Conservation (phyloP, 345 rosid species). For the Lenwebbia sp. region DNA sequence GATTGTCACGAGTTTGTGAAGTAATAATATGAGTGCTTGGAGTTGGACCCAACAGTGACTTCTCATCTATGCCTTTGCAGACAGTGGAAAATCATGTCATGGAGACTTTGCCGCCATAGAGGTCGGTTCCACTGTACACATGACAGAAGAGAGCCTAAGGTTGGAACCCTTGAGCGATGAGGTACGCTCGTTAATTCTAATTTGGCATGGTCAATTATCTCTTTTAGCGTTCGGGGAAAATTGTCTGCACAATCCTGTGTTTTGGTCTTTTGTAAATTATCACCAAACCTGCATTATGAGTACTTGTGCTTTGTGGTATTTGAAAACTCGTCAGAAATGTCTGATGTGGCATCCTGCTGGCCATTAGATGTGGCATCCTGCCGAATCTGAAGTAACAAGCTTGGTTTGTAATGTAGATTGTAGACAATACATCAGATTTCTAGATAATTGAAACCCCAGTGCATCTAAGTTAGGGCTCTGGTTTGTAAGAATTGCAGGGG, state of each 20-base stretch:
- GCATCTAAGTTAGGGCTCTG: neutral
- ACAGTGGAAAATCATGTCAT: neutral
- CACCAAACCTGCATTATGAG: too few relatives aligned
- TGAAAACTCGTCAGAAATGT: too few relatives aligned
- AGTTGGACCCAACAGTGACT: neutral
- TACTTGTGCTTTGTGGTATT: too few relatives aligned
- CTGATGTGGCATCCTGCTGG: neutral
- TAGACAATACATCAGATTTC: neutral
- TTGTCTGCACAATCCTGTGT: too few relatives aligned
- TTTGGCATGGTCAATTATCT: too few relatives aligned
- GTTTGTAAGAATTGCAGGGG: neutral
- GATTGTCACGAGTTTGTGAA: neutral
- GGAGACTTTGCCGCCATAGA: neutral
- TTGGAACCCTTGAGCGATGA: too few relatives aligned
- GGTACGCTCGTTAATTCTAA: too few relatives aligned
- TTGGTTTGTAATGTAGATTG: neutral
- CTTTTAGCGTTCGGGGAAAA: too few relatives aligned
- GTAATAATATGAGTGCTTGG: neutral
- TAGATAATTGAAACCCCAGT: neutral
- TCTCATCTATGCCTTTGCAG: conserved; percentile 25
- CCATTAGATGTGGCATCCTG: neutral
- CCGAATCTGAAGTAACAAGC: neutral
- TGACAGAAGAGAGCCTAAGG: conserved; percentile 12
- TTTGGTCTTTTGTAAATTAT: too few relatives aligned
- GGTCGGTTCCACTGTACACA: neutral